phyloP scores from a whole-genome alignment of 208 protist species.

The Leishmania lainsoni region DNA sequence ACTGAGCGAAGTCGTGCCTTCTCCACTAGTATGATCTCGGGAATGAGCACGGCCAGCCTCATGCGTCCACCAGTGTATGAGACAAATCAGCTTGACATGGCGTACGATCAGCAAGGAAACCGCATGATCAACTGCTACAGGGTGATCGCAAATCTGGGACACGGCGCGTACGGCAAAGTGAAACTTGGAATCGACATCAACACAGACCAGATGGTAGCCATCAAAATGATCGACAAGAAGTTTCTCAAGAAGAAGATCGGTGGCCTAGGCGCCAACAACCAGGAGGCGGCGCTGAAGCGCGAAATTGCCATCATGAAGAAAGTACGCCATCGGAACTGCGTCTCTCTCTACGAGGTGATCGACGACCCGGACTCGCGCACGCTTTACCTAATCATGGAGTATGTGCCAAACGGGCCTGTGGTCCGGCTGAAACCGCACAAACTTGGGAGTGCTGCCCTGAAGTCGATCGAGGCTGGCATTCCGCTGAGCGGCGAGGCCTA shows the following conservation, averaged over 20 bases:
- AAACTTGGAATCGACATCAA: conserved; percentile 61
- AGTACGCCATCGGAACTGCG: conserved; percentile 94
- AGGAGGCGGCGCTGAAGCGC: conserved; percentile 52
- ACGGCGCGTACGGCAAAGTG: conserved; percentile 70
- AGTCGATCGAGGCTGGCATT: conserved; percentile 30
- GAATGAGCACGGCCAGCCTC: conserved; percentile 54
- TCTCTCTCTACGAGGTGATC: conserved; percentile 95
- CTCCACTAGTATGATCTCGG: conserved; percentile 43
- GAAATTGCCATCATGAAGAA: conserved; percentile 96
- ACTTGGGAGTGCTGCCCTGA: conserved; percentile 28
- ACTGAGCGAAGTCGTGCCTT: neutral
- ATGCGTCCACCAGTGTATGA: conserved; percentile 61
- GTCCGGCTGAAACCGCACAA: conserved; percentile 50
- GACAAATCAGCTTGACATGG: conserved; percentile 49
- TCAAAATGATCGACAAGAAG: conserved; percentile 85
- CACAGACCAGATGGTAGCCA: conserved; percentile 60
- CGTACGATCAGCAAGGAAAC: conserved; percentile 63
- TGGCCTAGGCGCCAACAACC: conserved; percentile 21
- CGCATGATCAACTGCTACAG: conserved; percentile 78
- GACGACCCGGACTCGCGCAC: conserved; percentile 91
- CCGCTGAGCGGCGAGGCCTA: conserved; percentile 37
- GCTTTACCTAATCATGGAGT: conserved; percentile 94
- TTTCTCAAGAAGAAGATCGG: conserved; percentile 61
- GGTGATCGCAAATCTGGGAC: conserved; percentile 57
- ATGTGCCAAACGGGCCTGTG: conserved; percentile 80